Conservation (phyloP, 225 moss, liverwort and hornwort species). For the Physcomitrium patens region DNA sequence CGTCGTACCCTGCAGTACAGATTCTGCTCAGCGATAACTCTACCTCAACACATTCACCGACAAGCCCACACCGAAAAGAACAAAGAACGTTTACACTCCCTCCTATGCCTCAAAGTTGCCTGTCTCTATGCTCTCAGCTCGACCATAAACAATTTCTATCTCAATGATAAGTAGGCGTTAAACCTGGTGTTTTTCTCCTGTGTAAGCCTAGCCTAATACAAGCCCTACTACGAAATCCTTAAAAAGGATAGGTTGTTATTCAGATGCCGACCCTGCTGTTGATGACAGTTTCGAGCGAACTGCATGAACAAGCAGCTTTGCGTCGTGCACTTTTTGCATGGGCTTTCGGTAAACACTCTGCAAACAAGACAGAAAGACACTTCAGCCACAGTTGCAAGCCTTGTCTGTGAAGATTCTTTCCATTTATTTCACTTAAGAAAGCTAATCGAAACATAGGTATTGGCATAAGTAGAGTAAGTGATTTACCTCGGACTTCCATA, state of each 20-base stretch:
- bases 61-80: too few relatives aligned
- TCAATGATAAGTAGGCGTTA: neutral
- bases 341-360: slow-evolving; percentile 48
- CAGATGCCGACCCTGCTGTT: slow-evolving; percentile 10
- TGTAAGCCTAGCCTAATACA: neutral
- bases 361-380: slow-evolving; percentile 2
- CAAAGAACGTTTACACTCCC: too few relatives aligned
- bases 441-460: neutral
- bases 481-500: slow-evolving; percentile 64
- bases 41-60: too few relatives aligned
- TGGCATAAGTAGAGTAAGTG: neutral
- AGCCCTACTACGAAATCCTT: neutral
- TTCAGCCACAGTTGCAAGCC: slow-evolving; percentile 1
- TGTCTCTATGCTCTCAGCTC: too few relatives aligned
- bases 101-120: too few relatives aligned
- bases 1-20: too few relatives aligned
- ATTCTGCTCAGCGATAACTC: too few relatives aligned
- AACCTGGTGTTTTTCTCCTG: neutral
- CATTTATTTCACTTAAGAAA: neutral
- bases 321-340: slow-evolving; percentile 45
- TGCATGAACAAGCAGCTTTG: slow-evolving; percentile 48
- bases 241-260: neutral
- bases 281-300: slow-evolving; percentile 44
- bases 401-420: neutral
- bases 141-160: neutral